These are phyloP conservation scores for Dendrocalamus sinicus DNA, from an alignment of 176 grass and related monocot genomes.

Conservation along the genomic window DNA sequence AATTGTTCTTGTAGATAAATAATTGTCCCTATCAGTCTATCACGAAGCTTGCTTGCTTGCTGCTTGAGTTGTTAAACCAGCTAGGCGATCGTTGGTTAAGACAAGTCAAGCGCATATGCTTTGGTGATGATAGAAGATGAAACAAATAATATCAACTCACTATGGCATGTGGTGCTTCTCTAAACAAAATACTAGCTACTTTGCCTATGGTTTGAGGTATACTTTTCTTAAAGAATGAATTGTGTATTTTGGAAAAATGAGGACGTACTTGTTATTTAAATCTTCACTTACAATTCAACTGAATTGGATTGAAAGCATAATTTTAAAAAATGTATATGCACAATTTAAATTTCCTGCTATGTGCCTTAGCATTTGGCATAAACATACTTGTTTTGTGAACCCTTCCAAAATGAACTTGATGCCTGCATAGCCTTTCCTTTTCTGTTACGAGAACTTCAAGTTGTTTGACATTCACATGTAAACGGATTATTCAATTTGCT, in stretches of 20 bases:
- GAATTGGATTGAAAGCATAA: not conserved
- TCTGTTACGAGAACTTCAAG: not conserved
- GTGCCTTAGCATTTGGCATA: not conserved
- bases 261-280: not conserved
- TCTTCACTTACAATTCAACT: not conserved
- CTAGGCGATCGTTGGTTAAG: not conserved
- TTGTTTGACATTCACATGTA: slow-evolving; percentile 4
- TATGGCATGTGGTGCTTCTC: not conserved
- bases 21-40: not conserved
- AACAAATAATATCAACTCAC: not conserved
- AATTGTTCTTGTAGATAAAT: not conserved
- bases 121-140: not conserved
- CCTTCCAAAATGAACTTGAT: slow-evolving; percentile 4
- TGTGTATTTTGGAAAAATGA: not conserved
- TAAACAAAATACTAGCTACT: not conserved
- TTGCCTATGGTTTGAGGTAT: not conserved
- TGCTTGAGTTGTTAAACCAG: slow-evolving; percentile 7
- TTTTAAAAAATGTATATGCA: not conserved
- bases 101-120: not conserved
- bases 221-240: not conserved
- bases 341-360: not conserved
- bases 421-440: not conserved
- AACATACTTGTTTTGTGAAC: not conserved
- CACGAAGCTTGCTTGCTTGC: not conserved
- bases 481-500: slow-evolving; percentile 30